These are phyloP conservation scores for Leucocoprinus sp. DNA, from an alignment of 768 basidiomycete genomes.

Conservation along the genomic window DNA sequence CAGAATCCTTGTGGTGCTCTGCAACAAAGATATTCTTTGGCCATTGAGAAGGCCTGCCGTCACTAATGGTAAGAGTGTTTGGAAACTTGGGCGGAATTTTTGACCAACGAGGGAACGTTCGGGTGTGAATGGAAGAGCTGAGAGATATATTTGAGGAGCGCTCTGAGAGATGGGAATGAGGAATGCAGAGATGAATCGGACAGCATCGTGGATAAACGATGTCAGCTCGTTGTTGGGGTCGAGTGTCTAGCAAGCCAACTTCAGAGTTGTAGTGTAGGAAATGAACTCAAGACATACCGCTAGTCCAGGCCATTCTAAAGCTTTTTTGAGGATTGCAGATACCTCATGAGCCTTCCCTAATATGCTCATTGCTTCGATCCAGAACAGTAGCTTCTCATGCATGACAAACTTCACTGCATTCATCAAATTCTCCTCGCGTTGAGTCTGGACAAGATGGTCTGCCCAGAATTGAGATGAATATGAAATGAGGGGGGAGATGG, in stretches of 20 bases:
- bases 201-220: constrained; percentile 15
- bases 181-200: constrained; percentile 16
- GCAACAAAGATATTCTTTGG: constrained; percentile 14
- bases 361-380: constrained; percentile 26
- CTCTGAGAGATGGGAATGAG: constrained; percentile 14
- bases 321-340: neutral
- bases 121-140: constrained; percentile 23
- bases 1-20: constrained; percentile 6
- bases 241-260: neutral
- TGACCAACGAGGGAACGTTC: constrained; percentile 13
- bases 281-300: constrained; percentile 7
- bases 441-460: constrained; percentile 17
- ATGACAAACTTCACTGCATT: constrained; percentile 17
- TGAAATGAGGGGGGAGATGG: constrained; percentile 19
- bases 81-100: constrained; percentile 12
- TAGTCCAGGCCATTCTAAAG: constrained; percentile 11
- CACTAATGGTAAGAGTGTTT: constrained; percentile 8
- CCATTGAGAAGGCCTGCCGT: constrained; percentile 14
- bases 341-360: constrained; percentile 13
- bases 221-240: constrained; percentile 1
- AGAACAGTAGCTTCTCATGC: constrained; percentile 19
- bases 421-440: constrained; percentile 1
- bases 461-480: constrained; percentile 26
- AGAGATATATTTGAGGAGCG: constrained; percentile 21
- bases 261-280: neutral